Conservation (phyloP, 306 rosid genomes). For the Corylus americana region DNA sequence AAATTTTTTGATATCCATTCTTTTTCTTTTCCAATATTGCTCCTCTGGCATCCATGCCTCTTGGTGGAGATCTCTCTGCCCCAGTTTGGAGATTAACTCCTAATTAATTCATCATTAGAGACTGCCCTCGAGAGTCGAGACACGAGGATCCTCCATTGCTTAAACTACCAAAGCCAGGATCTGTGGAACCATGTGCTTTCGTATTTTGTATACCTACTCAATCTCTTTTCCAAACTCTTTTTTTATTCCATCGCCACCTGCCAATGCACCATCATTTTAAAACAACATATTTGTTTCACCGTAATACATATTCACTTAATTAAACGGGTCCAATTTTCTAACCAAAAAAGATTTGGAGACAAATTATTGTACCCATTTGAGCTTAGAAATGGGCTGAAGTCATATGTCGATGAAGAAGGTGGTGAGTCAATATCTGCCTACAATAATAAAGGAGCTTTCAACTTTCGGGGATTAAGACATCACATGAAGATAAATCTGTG, state of each 20-base stretch:
- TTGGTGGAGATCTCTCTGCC: slow-evolving; percentile 14
- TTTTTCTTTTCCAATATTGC: neutral
- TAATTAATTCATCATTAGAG: slow-evolving; percentile 16
- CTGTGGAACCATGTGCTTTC: slow-evolving; percentile 49
- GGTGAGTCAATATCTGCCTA: no score
- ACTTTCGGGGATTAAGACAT: neutral
- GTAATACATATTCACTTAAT: no score
- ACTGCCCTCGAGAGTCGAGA: slow-evolving; percentile 41
- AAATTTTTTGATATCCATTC: slow-evolving; percentile 15
- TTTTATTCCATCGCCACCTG: neutral
- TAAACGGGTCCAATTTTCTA: no score
- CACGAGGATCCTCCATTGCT: slow-evolving; percentile 39
- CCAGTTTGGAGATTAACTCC: neutral
- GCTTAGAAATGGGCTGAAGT: no score
- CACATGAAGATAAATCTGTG: neutral
- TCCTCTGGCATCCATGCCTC: slow-evolving; percentile 22
- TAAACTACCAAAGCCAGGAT: slow-evolving; percentile 17
- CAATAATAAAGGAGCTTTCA: neutral
- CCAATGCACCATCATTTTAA: no score
- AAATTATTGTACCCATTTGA: no score
- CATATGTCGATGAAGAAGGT: no score
- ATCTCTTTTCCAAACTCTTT: slow-evolving; percentile 24
- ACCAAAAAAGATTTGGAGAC: no score
- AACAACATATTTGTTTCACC: no score
- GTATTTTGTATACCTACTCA: slow-evolving; percentile 47